These are phyloP conservation scores for Purpureocillium lavendulum DNA, from an alignment of 2,329 filamentous ascomycete genomes.

Conservation along the genomic window DNA sequence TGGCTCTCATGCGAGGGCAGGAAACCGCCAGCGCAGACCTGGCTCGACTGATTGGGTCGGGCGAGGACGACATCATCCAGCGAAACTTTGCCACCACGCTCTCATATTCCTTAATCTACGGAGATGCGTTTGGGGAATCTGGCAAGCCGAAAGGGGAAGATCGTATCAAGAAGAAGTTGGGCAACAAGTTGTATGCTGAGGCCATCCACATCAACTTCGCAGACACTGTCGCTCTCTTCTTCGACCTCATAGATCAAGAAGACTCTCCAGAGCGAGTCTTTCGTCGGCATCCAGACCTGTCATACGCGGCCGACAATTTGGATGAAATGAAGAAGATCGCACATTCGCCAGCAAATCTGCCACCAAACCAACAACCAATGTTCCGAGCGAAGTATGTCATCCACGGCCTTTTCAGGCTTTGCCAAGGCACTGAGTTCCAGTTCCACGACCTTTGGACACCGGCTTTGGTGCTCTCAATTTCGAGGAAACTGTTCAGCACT, in stretches of 20 bases:
- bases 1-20: slow-evolving; percentile 75
- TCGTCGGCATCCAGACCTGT: slow-evolving; percentile 47
- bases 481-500: slow-evolving; percentile 69
- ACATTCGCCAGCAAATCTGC: slow-evolving; percentile 56
- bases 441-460: slow-evolving; percentile 64
- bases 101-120: slow-evolving; percentile 73
- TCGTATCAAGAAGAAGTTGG: slow-evolving; percentile 60
- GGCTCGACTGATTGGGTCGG: slow-evolving; percentile 44
- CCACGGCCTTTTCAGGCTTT: slow-evolving; percentile 71
- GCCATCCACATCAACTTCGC: slow-evolving; percentile 64
- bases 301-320: slow-evolving; percentile 55
- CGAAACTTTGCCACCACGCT: slow-evolving; percentile 68
- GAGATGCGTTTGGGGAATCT: slow-evolving; percentile 16
- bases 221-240: slow-evolving; percentile 66
- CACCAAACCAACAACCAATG: slow-evolving; percentile 75
- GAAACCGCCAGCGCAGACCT: slow-evolving; percentile 54
- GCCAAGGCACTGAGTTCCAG: slow-evolving; percentile 60
- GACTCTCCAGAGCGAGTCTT: slow-evolving; percentile 63
- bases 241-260: slow-evolving; percentile 72
- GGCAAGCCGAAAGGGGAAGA: slow-evolving; percentile 51
- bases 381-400: slow-evolving; percentile 74
- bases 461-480: slow-evolving; percentile 62
- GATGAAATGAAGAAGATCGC: slow-evolving; percentile 61
- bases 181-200: slow-evolving; percentile 53
- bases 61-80: slow-evolving; percentile 50